Base-by-base conservation (phyloP, 2,329 filamentous ascomycete genomes). In the Paracorniculantispora psalliotae region DNA sequence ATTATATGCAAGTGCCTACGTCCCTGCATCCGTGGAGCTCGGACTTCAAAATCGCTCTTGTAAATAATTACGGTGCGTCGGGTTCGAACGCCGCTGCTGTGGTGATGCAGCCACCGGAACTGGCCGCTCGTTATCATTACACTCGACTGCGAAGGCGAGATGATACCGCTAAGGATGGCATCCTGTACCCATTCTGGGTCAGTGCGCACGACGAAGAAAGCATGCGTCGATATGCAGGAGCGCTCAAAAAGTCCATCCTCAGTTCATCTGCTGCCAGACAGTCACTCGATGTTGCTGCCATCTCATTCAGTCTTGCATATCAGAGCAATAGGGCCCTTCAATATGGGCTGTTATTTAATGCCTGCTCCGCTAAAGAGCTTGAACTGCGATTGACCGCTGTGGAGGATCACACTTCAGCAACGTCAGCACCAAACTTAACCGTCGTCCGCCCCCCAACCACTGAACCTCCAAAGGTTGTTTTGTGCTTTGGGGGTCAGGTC, bases 51-150 rank as follows among this genome's bases (percentile, higher is more conserved):
- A 63, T 51, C 0, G 69, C 71, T 1, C 57, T 72, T 2, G 46
- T 76, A 8, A 75, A 74, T 60, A 76, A 71, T 59, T 76, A 72
- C 43, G 72, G 73, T 28, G 72, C 72, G 0, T 62, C 64, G 0
- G 66, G 68, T 0, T 66, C 60, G 9, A 71, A 67, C 59, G 64
- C 64, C 3, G 63, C 64, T 1, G 43, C 71, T 8, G 46, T 71
- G 9, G 21, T 72, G 4, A 61, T 47, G 1, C 55, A 65, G 26
- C 43, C 63, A 13, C 66, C 65, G 30, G 12, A 28, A 33, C 15
- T 8, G 3, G 5, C 26, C 25, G 25, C 3, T 10, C 21, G 2
- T n/a, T 4, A 43, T 43, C 39, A 9, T 19, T 15, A 15, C 39
- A 15, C 39, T 43, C 39, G 30, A n/a, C 39, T 43, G 8, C 41